phyloP scores from a whole-genome alignment of 1,139 yeast species.

The Hansenula lynferdii region DNA sequence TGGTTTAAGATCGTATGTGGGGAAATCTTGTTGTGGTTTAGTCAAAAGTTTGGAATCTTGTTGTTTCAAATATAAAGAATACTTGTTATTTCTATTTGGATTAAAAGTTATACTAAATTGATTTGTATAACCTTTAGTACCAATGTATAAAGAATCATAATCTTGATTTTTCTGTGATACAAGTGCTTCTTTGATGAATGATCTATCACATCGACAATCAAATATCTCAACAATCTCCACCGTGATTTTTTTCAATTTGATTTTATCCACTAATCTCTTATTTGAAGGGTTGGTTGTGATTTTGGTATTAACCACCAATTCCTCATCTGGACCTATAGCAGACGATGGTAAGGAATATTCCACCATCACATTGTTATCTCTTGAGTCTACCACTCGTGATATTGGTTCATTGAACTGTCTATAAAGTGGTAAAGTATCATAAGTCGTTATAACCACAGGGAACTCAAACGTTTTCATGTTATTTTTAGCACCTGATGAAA shows the following conservation, averaged over 20 bases:
- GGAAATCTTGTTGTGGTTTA: neutral
- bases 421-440: slow-evolving; percentile 50
- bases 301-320: slow-evolving; percentile 34
- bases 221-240: slow-evolving; percentile 48
- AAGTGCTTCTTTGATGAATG: slow-evolving; percentile 17
- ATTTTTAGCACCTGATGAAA: slow-evolving; percentile 7
- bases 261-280: slow-evolving; percentile 31
- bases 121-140: slow-evolving; percentile 8
- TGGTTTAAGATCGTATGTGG: slow-evolving; percentile 17
- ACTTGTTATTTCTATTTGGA: slow-evolving; percentile 8
- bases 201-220: slow-evolving; percentile 28
- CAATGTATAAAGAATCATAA: slow-evolving; percentile 11
- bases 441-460: slow-evolving; percentile 44
- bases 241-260: slow-evolving; percentile 41
- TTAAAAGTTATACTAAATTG: slow-evolving; percentile 1
- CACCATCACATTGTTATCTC: slow-evolving; percentile 39
- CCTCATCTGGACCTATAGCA: slow-evolving; percentile 49
- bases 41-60: slow-evolving; percentile 6
- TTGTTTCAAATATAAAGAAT: slow-evolving; percentile 14
- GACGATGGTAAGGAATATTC: slow-evolving; percentile 40
- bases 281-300: slow-evolving; percentile 30
- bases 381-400: slow-evolving; percentile 32
- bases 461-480: slow-evolving; percentile 23
- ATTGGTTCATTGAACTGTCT: slow-evolving; percentile 50
- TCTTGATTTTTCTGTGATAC: slow-evolving; percentile 5